Percentiles rank a stretch among this genome's conserved stretches.
phyloP scores from a whole-genome alignment of 495 filamentous ascomycete genomes.

The Penicillium paradoxum region DNA sequence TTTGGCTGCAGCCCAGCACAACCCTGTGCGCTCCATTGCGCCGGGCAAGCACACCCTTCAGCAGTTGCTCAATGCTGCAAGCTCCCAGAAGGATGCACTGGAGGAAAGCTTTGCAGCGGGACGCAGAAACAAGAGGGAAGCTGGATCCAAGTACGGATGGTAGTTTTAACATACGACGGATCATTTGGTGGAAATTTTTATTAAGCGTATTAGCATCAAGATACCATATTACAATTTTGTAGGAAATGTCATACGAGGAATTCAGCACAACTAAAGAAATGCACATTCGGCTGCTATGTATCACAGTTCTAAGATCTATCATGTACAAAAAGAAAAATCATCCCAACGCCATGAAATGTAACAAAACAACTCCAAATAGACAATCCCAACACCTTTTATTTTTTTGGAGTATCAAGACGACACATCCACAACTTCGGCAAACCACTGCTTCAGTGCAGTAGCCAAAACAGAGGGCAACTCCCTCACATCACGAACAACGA shows the following conservation, averaged over 20 bases:
- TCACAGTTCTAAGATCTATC: slow-evolving; percentile 12
- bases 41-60: slow-evolving; percentile 83
- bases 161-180: slow-evolving; percentile 23
- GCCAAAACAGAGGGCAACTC: slow-evolving; percentile 87
- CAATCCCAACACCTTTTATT: slow-evolving; percentile 12
- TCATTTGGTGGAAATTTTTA: neutral
- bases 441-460: slow-evolving; percentile 89
- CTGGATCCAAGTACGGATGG: slow-evolving; percentile 81
- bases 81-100: slow-evolving; percentile 72
- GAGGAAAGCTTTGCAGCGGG: slow-evolving; percentile 84
- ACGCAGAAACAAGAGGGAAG: slow-evolving; percentile 68
- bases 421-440: slow-evolving; percentile 79
- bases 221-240: slow-evolving; percentile 11
- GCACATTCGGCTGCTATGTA: slow-evolving; percentile 2
- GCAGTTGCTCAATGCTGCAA: slow-evolving; percentile 78
- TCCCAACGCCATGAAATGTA: slow-evolving; percentile 8
- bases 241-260: neutral
- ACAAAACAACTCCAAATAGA: slow-evolving; percentile 15
- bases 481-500: slow-evolving; percentile 86
- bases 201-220: slow-evolving; percentile 10
- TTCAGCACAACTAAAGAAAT: neutral
- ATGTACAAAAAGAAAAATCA: slow-evolving; percentile 15
- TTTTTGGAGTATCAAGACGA: slow-evolving; percentile 28
- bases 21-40: slow-evolving; percentile 78
- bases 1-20: slow-evolving; percentile 66